Evolutionary conservation across 1,139 yeast genomes (phyloP).

Genomic region (Kurtzmaniella quercitrusa): DNA sequence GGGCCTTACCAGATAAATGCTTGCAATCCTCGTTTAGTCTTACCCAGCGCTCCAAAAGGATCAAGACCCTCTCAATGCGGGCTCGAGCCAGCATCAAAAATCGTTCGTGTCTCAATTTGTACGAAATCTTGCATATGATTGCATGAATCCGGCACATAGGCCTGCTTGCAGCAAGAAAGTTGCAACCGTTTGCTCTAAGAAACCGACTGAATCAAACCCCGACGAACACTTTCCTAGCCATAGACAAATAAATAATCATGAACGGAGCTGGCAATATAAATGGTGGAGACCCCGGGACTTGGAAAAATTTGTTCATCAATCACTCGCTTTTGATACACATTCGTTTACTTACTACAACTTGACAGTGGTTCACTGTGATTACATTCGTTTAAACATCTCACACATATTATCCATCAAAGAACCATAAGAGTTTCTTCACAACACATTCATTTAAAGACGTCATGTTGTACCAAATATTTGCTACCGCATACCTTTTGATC

Average conservation of each 20-base stretch:
- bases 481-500: slow-evolving; percentile 17
- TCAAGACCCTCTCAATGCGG: not conserved
- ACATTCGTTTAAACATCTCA: not conserved
- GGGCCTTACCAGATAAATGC: not conserved
- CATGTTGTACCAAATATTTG: slow-evolving; percentile 11
- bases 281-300: not conserved
- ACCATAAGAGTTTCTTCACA: slow-evolving; percentile 2
- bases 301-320: not conserved
- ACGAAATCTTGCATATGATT: not conserved
- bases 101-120: not conserved
- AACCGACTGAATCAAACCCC: not conserved
- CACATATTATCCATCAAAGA: not conserved
- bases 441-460: not conserved
- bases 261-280: too few species aligned
- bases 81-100: not conserved
- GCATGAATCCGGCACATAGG: not conserved
- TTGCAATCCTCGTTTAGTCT: not conserved
- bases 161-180: slow-evolving; percentile 1
- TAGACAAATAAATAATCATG: too few species aligned
- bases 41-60: not conserved
- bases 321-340: not conserved
- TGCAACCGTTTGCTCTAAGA: not conserved
- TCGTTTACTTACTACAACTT: not conserved
- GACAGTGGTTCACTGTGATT: not conserved
- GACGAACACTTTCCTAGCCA: too few species aligned